phyloP scores from a whole-genome alignment of 1,284 basidiomycete species.

The Dichomitus squalens region DNA sequence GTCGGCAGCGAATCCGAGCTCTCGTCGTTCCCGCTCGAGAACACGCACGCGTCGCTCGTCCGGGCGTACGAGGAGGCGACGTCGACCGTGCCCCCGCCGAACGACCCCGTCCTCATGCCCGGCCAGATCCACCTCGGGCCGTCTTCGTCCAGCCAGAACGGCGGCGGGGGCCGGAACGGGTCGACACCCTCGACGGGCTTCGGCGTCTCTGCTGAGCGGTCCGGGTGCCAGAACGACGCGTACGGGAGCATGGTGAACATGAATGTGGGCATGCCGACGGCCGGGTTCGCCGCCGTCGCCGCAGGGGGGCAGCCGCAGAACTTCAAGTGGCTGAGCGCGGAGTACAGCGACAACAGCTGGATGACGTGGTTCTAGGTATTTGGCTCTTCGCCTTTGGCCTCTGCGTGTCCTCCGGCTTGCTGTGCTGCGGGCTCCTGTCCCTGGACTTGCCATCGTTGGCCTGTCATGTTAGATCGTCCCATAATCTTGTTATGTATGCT shows the following conservation, averaged over 20 bases:
- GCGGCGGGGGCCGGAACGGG: neutral
- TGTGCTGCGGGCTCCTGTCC: neutral
- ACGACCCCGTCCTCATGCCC: conserved; percentile 24
- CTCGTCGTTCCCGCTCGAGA: conserved; percentile 26
- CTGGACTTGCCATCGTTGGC: neutral
- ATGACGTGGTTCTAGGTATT: conserved; percentile 34
- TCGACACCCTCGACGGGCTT: conserved; percentile 11
- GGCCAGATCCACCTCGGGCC: conserved; percentile 21
- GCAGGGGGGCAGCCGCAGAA: conserved; percentile 13
- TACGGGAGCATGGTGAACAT: conserved; percentile 3
- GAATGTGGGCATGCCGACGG: neutral
- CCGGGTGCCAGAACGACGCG: conserved; percentile 20
- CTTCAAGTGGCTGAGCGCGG: conserved; percentile 26
- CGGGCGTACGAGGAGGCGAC: conserved; percentile 29
- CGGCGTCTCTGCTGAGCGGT: conserved; percentile 23
- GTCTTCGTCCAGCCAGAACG: neutral
- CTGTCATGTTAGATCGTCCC: neutral
- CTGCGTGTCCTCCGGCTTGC: neutral
- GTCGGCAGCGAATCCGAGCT: conserved; percentile 11
- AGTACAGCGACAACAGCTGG: conserved; percentile 33
- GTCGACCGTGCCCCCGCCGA: conserved; percentile 24
- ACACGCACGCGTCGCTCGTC: conserved; percentile 29
- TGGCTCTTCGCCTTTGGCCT: too few relatives aligned
- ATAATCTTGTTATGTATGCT: conserved; percentile 6
- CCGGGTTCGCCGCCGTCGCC: conserved; percentile 2